These are phyloP conservation scores for Suhomyces kunorum DNA, from an alignment of 1,139 yeast species.

Conservation along the genomic window DNA sequence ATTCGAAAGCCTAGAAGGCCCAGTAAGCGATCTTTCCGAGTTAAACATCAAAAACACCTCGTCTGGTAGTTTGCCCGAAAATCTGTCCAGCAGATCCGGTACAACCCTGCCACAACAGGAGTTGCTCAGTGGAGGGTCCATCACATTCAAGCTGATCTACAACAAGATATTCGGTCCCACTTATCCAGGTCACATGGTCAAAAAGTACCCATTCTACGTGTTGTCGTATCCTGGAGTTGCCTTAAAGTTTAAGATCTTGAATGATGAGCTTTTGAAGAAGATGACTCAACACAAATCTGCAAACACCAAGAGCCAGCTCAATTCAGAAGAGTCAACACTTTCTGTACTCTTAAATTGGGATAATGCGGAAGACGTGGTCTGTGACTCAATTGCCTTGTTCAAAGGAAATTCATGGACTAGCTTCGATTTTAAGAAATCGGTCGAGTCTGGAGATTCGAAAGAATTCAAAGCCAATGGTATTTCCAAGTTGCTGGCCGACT, in stretches of 20 bases:
- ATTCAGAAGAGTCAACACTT: constrained; percentile 21
- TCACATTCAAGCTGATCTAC: constrained; percentile 47
- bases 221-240: constrained; percentile 59
- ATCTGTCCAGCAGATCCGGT: constrained; percentile 7
- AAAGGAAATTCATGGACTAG: constrained; percentile 34
- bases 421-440: constrained; percentile 14
- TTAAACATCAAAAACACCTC: constrained; percentile 3
- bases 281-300: background rate
- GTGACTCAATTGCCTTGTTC: constrained; percentile 40
- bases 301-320: constrained; percentile 18
- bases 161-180: constrained; percentile 65
- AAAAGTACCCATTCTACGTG: constrained; percentile 27
- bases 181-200: constrained; percentile 49
- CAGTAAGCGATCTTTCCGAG: constrained; percentile 6
- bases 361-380: constrained; percentile 32
- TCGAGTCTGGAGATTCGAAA: background rate
- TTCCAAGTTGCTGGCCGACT: constrained; percentile 7
- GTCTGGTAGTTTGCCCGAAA: constrained; percentile 6
- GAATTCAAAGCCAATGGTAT: constrained; percentile 1
- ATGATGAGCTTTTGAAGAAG: constrained; percentile 17
- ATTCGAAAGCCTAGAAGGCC: constrained; percentile 14
- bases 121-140: constrained; percentile 10
- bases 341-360: constrained; percentile 38
- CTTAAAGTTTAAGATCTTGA: constrained; percentile 39
- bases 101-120: constrained; percentile 8